These are phyloP conservation scores for Phoma sp. DNA, from an alignment of 2,329 filamentous ascomycete species.

Conservation along the genomic window DNA sequence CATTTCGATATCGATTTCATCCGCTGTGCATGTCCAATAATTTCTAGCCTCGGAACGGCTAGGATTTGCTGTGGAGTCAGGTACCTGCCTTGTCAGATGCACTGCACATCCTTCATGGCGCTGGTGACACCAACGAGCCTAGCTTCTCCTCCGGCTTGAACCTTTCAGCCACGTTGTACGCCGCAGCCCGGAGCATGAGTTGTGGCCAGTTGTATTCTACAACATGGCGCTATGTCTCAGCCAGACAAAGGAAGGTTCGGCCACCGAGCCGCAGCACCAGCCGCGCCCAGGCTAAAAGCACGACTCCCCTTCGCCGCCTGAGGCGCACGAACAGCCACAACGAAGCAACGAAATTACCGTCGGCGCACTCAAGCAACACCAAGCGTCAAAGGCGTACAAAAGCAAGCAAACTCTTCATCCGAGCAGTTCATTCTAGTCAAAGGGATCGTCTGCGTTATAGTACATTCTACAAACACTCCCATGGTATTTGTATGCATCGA, in stretches of 20 bases:
- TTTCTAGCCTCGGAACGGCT: conserved; percentile 3
- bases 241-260: conserved; percentile 1
- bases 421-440: no score
- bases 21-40: conserved; percentile 16
- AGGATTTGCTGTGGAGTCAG: neutral
- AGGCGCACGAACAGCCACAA: neutral
- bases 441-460: no score
- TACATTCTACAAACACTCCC: no score
- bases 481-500: no score
- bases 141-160: neutral
- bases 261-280: conserved; percentile 11
- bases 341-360: neutral
- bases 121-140: neutral
- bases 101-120: conserved; percentile 12
- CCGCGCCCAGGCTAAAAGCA: neutral
- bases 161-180: conserved; percentile 6
- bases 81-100: conserved; percentile 15
- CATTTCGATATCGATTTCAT: conserved; percentile 14
- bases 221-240: neutral
- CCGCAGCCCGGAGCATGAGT: conserved; percentile 2
- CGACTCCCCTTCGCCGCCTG: conserved; percentile 1
- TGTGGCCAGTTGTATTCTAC: neutral
- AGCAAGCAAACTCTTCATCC: no score
- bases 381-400: neutral
- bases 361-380: neutral